phyloP scores from a whole-genome alignment of 768 basidiomycete genomes.

The Suillus placidus region DNA sequence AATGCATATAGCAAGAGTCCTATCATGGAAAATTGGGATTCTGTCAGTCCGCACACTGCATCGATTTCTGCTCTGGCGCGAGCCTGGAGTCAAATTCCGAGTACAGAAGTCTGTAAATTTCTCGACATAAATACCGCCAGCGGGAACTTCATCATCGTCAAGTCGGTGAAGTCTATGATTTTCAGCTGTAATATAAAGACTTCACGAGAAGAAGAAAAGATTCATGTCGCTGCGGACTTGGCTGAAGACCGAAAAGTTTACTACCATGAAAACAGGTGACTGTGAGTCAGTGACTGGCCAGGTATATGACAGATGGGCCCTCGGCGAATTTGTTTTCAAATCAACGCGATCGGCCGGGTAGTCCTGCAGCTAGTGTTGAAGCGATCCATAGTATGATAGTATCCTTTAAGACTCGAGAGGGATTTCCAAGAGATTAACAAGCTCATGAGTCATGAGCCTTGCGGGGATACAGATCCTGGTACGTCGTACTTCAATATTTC shows the following conservation, averaged over 20 bases:
- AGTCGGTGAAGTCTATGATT: neutral
- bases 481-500: neutral
- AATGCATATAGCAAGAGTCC: too few species aligned
- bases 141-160: neutral
- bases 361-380: neutral
- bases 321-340: neutral
- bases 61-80: neutral
- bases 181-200: neutral
- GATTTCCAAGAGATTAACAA: neutral
- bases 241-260: slow-evolving; percentile 9
- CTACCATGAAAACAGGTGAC: too few species aligned
- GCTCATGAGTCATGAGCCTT: neutral
- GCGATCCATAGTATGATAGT: neutral
- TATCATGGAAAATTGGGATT: neutral
- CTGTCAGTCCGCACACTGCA: neutral
- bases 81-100: neutral
- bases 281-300: too few species aligned
- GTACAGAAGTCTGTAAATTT: too few species aligned
- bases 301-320: too few species aligned
- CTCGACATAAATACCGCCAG: neutral
- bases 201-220: neutral
- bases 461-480: neutral
- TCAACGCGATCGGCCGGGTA: neutral
- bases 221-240: neutral
- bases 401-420: too few species aligned